Conservation (phyloP, 2,329 filamentous ascomycete species). For the Mycogone perniciosa region DNA sequence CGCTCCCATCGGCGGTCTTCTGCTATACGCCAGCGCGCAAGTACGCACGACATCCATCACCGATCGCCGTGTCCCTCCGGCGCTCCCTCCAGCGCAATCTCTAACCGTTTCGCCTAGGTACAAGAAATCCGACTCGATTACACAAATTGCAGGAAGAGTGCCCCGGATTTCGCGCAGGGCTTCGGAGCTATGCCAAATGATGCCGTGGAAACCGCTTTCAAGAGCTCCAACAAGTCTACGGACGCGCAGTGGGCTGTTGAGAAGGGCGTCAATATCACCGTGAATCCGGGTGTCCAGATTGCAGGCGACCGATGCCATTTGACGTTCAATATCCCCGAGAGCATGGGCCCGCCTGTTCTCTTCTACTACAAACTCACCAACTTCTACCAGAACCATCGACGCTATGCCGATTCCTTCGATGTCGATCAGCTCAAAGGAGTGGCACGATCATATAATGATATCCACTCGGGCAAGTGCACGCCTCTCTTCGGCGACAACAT, state of each 20-base stretch:
- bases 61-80: not conserved
- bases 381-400: conserved; percentile 97
- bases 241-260: conserved; percentile 39
- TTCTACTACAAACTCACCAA: conserved; percentile 96
- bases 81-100: not conserved
- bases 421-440: conserved; percentile 72
- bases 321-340: conserved; percentile 71
- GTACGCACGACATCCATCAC: conserved; percentile 39
- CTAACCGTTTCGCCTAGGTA: conserved; percentile 48
- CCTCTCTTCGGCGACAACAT: conserved; percentile 54
- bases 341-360: conserved; percentile 73
- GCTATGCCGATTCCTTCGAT: conserved; percentile 88
- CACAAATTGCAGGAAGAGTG: conserved; percentile 61
- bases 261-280: conserved; percentile 34
- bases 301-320: conserved; percentile 59
- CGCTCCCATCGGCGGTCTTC: conserved; percentile 80
- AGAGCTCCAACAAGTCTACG: conserved; percentile 38
- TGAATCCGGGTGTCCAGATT: conserved; percentile 30
- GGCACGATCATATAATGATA: conserved; percentile 50
- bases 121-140: conserved; percentile 92
- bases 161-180: conserved; percentile 35
- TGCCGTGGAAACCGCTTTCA: conserved; percentile 66
- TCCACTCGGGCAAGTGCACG: conserved; percentile 65
- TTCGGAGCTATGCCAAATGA: conserved; percentile 48
- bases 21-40: conserved; percentile 78